A percentile compares a stretch with the other conserved stretches of the same genome.
Evolutionary conservation across 345 rosid genomes (phyloP).

Genomic region (Aethionema arabicum): DNA sequence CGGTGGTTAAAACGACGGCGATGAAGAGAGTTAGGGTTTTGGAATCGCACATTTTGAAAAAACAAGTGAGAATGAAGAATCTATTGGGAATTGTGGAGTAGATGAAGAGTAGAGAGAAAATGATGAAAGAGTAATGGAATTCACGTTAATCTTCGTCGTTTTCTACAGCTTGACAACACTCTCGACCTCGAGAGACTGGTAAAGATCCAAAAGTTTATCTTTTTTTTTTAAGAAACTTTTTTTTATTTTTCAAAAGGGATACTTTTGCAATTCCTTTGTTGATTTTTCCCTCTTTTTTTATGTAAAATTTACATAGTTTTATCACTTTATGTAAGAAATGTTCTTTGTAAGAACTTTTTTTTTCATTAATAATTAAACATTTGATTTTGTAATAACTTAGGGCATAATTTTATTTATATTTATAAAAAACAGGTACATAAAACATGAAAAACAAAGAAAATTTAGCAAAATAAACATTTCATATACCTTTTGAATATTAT

Average conservation of each 20-base stretch:
- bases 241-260: too few species aligned
- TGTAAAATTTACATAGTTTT: too few species aligned
- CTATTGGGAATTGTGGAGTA: constrained; percentile 2
- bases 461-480: too few species aligned
- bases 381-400: too few species aligned
- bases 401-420: too few species aligned
- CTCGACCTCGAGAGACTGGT: neutral
- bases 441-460: too few species aligned
- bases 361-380: too few species aligned
- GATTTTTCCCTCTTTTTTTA: neutral
- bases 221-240: neutral
- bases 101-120: neutral
- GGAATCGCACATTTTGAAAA: constrained; percentile 9
- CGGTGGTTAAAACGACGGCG: neutral
- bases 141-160: constrained; percentile 31
- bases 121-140: constrained; percentile 14
- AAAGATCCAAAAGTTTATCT: constrained; percentile 4
- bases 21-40: constrained; percentile 34
- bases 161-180: constrained; percentile 14
- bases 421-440: too few species aligned
- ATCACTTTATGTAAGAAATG: constrained; percentile 11
- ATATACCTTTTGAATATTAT: too few species aligned
- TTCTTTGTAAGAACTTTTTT: too few species aligned
- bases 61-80: too few species aligned
- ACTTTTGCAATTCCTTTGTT: too few species aligned